phyloP scores from a whole-genome alignment of 306 rosid genomes.

The Rubus parviflorus region DNA sequence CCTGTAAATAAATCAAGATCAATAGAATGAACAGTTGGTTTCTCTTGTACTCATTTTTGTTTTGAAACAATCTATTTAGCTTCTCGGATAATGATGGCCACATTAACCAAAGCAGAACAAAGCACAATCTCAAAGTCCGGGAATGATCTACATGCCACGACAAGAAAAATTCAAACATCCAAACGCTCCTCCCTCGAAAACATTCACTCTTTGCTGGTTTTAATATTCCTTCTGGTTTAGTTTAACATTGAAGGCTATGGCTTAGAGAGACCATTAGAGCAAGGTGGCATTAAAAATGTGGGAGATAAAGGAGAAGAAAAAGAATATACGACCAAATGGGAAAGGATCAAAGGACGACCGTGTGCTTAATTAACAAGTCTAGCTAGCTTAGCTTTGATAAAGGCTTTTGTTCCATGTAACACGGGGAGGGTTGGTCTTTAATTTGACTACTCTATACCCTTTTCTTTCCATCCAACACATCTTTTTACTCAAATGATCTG shows the following conservation, averaged over 20 bases:
- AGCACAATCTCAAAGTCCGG: constrained; percentile 21
- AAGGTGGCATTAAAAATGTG: constrained; percentile 1
- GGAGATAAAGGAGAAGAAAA: constrained; percentile 4
- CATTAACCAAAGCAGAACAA: constrained; percentile 7
- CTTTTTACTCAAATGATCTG: constrained; percentile 25
- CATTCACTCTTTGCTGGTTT: constrained; percentile 9
- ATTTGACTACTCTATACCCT: constrained; percentile 20
- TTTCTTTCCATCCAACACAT: constrained; percentile 22
- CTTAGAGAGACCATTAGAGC: neutral
- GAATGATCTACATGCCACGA: constrained; percentile 17
- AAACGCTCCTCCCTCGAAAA: constrained; percentile 10
- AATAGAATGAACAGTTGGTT: neutral
- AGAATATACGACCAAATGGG: neutral
- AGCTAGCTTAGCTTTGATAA: neutral
- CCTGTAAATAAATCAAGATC: constrained; percentile 15
- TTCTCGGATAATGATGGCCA: neutral
- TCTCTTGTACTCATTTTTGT: neutral
- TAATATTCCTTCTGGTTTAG: constrained; percentile 4
- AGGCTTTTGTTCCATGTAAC: constrained; percentile 29
- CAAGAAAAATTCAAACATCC: constrained; percentile 18
- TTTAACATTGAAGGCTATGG: neutral
- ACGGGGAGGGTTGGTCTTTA: constrained; percentile 25
- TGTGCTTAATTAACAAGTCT: constrained; percentile 4
- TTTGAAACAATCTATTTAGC: no score
- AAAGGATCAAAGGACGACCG: constrained; percentile 9